These are phyloP conservation scores for Dothiorella sarmentorum DNA, from an alignment of 2,329 filamentous ascomycete genomes.

Conservation along the genomic window DNA sequence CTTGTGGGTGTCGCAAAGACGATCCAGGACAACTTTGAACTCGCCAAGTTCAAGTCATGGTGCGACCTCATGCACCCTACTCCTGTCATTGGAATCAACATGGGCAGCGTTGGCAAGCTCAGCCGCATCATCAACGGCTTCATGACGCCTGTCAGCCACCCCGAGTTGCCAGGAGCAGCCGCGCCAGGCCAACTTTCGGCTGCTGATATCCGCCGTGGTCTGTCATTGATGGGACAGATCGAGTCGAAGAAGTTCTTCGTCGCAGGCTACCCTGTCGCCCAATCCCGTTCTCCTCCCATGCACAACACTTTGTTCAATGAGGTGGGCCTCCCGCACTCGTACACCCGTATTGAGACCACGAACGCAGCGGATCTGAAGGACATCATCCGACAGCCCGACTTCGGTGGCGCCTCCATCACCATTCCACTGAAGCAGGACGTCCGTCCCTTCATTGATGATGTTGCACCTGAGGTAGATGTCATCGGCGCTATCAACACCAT, in stretches of 20 bases:
- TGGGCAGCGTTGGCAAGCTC: conserved; percentile 83
- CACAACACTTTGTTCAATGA: conserved; percentile 81
- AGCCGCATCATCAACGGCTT: conserved; percentile 88
- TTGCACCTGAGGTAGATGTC: conserved; percentile 71
- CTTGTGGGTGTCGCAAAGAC: conserved; percentile 76
- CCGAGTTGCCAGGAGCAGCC: conserved; percentile 83
- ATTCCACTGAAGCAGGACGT: conserved; percentile 93
- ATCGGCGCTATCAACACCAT: conserved; percentile 97
- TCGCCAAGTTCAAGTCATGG: conserved; percentile 75
- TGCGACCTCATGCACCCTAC: conserved; percentile 69
- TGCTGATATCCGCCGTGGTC: conserved; percentile 75
- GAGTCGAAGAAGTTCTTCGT: conserved; percentile 75
- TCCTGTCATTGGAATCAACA: conserved; percentile 94
- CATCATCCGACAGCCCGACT: conserved; percentile 66
- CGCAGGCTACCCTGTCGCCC: conserved; percentile 79
- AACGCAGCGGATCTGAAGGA: conserved; percentile 55
- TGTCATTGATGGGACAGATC: conserved; percentile 77
- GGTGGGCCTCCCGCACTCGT: conserved; percentile 80
- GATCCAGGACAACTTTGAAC: conserved; percentile 81
- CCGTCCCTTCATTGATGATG: conserved; percentile 73
- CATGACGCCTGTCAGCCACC: conserved; percentile 91
- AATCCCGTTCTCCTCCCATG: conserved; percentile 80
- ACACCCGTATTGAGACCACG: conserved; percentile 72
- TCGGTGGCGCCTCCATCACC: conserved; percentile 92
- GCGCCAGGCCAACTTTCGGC: conserved; percentile 92